A percentile compares a stretch with the other conserved stretches of the same genome.
Conservation (phyloP, 129 eudicot genomes). For the Chrysanthemum lavandulifolium region DNA sequence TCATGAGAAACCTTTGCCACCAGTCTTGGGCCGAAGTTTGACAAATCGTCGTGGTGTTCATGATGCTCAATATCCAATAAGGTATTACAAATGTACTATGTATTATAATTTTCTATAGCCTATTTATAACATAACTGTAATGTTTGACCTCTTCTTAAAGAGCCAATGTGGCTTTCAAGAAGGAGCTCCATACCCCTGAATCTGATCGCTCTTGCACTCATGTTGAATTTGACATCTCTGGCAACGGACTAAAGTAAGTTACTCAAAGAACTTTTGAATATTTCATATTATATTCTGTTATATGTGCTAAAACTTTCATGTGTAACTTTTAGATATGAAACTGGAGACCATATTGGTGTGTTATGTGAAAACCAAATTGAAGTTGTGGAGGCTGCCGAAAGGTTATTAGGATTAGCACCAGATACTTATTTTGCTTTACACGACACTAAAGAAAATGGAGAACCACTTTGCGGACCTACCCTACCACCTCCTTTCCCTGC, state of each 20-base stretch:
- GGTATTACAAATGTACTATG: conserved; percentile 40
- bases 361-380: conserved; percentile 82
- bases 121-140: conserved; percentile 18
- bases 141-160: conserved; percentile 32
- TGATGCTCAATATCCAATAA: conserved; percentile 96
- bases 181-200: conserved; percentile 89
- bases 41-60: conserved; percentile 69
- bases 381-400: conserved; percentile 82
- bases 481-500: conserved; percentile 94
- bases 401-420: conserved; percentile 57
- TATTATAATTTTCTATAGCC: background rate
- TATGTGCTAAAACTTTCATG: background rate
- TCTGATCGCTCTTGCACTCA: conserved; percentile 99
- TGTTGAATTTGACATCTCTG: conserved; percentile 88
- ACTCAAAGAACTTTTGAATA: background rate
- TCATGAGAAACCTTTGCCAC: conserved; percentile 49
- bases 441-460: conserved; percentile 74
- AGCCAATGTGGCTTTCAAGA: conserved; percentile 77
- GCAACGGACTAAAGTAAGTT: conserved; percentile 75
- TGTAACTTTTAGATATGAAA: conserved; percentile 64
- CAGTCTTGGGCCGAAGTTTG: conserved; percentile 34
- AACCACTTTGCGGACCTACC: conserved; percentile 63
- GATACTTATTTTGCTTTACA: conserved; percentile 82
- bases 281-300: background rate
- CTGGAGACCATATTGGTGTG: conserved; percentile 98